A percentile compares a stretch with the other conserved stretches of the same genome.
phyloP scores from a whole-genome alignment of 2,329 filamentous ascomycete species.

The Curvularia sp. region DNA sequence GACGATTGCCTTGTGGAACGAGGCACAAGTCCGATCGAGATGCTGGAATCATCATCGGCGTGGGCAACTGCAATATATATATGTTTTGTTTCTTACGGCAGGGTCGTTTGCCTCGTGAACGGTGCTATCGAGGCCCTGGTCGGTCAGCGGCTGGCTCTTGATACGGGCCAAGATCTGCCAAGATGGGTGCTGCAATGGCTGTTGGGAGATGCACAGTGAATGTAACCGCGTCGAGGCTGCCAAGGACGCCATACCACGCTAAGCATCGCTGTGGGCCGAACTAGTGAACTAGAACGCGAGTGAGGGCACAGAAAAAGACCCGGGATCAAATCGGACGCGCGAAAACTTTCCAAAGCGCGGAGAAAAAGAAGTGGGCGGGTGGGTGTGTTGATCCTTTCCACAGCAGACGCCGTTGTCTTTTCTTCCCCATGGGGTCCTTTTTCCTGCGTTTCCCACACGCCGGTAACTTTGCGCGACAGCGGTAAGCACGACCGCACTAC shows the following conservation, averaged over 20 bases:
- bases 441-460: constrained; percentile 9
- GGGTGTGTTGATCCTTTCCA: constrained; percentile 29
- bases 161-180: constrained; percentile 44
- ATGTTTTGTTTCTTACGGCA: constrained; percentile 15
- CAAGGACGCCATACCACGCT: constrained; percentile 36
- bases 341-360: constrained; percentile 15
- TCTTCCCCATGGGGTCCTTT: constrained; percentile 36
- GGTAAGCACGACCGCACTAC: not conserved
- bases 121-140: constrained; percentile 25
- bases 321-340: constrained; percentile 26
- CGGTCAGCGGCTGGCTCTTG: constrained; percentile 32
- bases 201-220: constrained; percentile 20
- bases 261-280: constrained; percentile 33
- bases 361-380: constrained; percentile 12
- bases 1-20: constrained; percentile 14
- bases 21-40: constrained; percentile 30
- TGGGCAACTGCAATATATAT: constrained; percentile 31
- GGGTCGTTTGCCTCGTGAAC: constrained; percentile 18
- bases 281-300: constrained; percentile 24
- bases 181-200: constrained; percentile 35
- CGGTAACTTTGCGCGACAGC: constrained; percentile 11
- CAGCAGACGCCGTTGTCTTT: constrained; percentile 7
- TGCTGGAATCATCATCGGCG: constrained; percentile 14
- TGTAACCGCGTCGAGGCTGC: constrained; percentile 35
- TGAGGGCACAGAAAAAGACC: constrained; percentile 25